Evolutionary conservation across 2,329 filamentous ascomycete genomes (phyloP), one percentile per base, ranked within the genome.

Genomic region (Sordariomycetes sp.): DNA sequence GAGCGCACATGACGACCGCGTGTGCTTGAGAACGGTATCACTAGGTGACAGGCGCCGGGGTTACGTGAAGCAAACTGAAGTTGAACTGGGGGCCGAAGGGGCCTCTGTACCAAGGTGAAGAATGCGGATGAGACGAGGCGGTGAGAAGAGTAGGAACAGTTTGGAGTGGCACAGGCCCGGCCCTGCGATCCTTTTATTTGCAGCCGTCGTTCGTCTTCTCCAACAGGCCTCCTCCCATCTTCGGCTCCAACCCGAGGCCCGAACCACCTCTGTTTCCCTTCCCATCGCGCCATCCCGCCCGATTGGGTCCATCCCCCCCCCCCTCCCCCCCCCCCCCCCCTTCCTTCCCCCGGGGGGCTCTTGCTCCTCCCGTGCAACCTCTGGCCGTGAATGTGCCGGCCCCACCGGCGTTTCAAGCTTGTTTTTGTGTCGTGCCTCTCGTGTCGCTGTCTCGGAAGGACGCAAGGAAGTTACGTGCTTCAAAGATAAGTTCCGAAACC

Each of bases 11-110:
- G 53, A 25, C 53, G 35, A 36, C 53, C 35, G 53, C 53, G 35
- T 55, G 36, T 36, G 45, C 36, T 55, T 45, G 34, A 55, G 53
- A 55, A 55, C 35, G 32, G 53, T 55, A 13, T 28, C 36, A 55
- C 53, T 32, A 13, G 36, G 24, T 42, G 53, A 55, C 34, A 42
- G 39, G 36, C 15, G 15, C 35, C 53, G 28, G 12, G 36, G 36
- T 55, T 28, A 48, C 53, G 20, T 28, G 36, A 42, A 32, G 25
- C 53, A 24, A 13, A 15, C 36, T 36, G 15, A 42, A 28, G n/a
- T 48, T 32, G 17, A 10, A 35, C 36, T 17, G 10, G 20, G 45
- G 45, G 20, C 22, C 45, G 12, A 50, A 50, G 45, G 42, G 45
- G 45, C 45, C n/a, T 10, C 28, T 24, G n/a, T 10, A 24, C 45